These are phyloP conservation scores for Hibiscus mutabilis DNA, from an alignment of 345 rosid genomes.

Conservation along the genomic window DNA sequence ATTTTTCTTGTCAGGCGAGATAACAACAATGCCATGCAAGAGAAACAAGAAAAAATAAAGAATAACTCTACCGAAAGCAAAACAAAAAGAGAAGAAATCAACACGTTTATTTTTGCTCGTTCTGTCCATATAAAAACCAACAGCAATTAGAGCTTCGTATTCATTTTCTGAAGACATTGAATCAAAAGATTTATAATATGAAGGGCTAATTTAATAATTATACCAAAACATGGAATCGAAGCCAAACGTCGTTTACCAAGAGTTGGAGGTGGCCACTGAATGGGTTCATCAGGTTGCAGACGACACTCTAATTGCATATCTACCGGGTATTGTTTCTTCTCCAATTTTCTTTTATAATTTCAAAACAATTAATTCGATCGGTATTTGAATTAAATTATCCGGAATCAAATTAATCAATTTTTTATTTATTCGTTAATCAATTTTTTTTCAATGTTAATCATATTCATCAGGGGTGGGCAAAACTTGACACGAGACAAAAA, in stretches of 20 bases:
- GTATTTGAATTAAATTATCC: no score
- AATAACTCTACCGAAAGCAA: not conserved
- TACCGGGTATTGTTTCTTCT: constrained; percentile 17
- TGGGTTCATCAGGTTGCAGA: constrained; percentile 28
- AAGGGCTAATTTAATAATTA: not conserved
- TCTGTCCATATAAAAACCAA: not conserved
- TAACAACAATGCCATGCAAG: no score
- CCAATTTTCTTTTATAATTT: no score
- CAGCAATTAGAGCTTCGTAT: not conserved
- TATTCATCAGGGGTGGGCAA: no score
- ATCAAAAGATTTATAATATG: not conserved
- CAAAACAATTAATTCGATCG: no score
- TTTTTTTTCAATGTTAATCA: no score
- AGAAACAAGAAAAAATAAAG: not conserved
- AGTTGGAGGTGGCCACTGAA: constrained; percentile 23
- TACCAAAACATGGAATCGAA: not conserved
- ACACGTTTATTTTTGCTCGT: not conserved
- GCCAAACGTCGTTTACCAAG: constrained; percentile 11
- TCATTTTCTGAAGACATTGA: not conserved
- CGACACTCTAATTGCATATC: constrained; percentile 28
- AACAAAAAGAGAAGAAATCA: not conserved
- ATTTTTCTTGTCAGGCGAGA: no score
- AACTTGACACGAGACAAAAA: no score
- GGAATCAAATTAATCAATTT: no score
- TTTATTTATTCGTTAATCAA: no score